These are phyloP conservation scores for Auricularia sp. DNA, from an alignment of 768 basidiomycete species.

Conservation along the genomic window DNA sequence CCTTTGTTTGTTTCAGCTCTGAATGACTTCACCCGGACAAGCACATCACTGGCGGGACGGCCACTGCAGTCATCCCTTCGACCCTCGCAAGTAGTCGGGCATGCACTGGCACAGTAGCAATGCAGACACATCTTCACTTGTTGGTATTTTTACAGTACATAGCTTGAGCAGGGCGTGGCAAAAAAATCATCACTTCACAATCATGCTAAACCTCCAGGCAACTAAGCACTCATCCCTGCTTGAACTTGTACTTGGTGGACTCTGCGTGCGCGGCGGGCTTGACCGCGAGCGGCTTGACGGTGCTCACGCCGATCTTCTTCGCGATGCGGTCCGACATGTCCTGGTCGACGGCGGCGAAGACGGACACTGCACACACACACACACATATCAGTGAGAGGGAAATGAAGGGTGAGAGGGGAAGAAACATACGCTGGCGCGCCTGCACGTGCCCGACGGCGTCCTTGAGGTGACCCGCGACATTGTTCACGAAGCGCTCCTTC, in stretches of 20 bases:
- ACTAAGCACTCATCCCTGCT: not conserved
- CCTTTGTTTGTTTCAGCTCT: too few relatives aligned
- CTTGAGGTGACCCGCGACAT: conserved; percentile 36
- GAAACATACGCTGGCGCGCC: conserved; percentile 48
- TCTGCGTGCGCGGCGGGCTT: conserved; percentile 34
- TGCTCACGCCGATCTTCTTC: conserved; percentile 51
- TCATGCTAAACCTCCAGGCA: too few relatives aligned
- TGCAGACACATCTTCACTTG: not conserved
- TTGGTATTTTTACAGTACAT: not conserved
- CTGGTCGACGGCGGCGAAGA: conserved; percentile 56
- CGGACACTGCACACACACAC: conserved; percentile 20
- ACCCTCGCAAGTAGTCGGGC: too few relatives aligned
- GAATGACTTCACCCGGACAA: too few relatives aligned
- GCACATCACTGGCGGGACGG: too few relatives aligned
- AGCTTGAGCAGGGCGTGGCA: too few relatives aligned
- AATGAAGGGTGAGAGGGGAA: conserved; percentile 3
- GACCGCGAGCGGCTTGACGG: conserved; percentile 49
- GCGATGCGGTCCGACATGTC: conserved; percentile 67
- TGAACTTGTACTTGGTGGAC: not conserved
- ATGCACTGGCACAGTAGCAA: too few relatives aligned
- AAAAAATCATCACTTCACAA: too few relatives aligned
- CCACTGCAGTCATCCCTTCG: too few relatives aligned
- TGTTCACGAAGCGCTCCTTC: conserved; percentile 20
- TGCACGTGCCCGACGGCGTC: conserved; percentile 57
- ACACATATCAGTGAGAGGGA: not conserved